phyloP scores from a whole-genome alignment of 352 stramenopile species.

The Globisporangium cystogenes region DNA sequence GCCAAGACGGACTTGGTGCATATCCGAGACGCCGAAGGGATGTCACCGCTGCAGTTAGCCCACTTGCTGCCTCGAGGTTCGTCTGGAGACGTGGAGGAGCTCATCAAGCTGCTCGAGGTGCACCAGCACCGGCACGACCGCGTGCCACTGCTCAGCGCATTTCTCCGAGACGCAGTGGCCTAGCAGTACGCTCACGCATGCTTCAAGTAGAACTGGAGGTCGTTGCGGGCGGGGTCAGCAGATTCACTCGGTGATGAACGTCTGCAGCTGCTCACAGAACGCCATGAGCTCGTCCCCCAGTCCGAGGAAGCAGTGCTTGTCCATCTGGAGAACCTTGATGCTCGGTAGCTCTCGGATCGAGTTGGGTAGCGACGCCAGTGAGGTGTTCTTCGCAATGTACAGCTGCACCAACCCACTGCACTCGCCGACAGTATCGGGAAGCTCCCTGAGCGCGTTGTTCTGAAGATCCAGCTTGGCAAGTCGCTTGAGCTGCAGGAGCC shows the following conservation, averaged over 20 bases:
- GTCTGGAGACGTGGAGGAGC: neutral
- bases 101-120: constrained; percentile 7
- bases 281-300: constrained; percentile 22
- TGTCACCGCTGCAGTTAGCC: constrained; percentile 5
- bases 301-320: constrained; percentile 46
- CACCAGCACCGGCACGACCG: neutral
- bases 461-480: constrained; percentile 27
- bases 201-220: no score
- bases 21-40: constrained; percentile 3
- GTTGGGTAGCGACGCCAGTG: constrained; percentile 20
- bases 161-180: neutral
- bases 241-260: constrained; percentile 6
- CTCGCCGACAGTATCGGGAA: constrained; percentile 27
- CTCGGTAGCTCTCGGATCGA: constrained; percentile 17
- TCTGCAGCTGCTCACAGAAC: constrained; percentile 26
- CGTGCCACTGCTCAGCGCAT: constrained; percentile 4
- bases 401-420: constrained; percentile 23
- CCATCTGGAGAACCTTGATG: constrained; percentile 33
- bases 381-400: constrained; percentile 30
- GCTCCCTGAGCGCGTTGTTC: constrained; percentile 23
- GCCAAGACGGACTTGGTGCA: constrained; percentile 5
- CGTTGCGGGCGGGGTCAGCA: no score
- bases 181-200: neutral
- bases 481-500: constrained; percentile 16
- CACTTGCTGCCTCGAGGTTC: neutral